Conservation (phyloP, 768 basidiomycete genomes). For the Leccinum sublutescens region DNA sequence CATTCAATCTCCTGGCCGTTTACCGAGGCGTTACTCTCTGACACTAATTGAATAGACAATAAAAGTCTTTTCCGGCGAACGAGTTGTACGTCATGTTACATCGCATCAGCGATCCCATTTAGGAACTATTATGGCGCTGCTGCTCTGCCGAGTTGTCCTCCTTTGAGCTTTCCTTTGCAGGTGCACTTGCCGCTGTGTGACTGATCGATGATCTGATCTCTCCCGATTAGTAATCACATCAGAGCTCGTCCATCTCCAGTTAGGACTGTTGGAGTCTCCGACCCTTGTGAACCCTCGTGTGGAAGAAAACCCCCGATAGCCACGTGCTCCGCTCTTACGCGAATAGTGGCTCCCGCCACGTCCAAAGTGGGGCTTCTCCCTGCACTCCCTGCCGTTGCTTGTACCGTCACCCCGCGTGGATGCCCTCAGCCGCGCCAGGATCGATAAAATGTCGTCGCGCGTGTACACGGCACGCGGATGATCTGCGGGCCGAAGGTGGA, state of each 20-base stretch:
- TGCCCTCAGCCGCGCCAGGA: slow-evolving; percentile 48
- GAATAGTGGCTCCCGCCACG: slow-evolving; percentile 5
- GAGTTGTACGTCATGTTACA: slow-evolving; percentile 21
- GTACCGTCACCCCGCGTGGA: slow-evolving; percentile 23
- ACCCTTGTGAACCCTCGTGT: slow-evolving; percentile 15
- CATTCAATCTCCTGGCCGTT: slow-evolving; percentile 27
- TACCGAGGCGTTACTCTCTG: slow-evolving; percentile 21
- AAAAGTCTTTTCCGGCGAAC: slow-evolving; percentile 14
- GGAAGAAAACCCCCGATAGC: slow-evolving; percentile 14
- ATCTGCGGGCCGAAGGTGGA: slow-evolving; percentile 36
- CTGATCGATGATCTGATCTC: slow-evolving; percentile 17
- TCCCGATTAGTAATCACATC: slow-evolving; percentile 13
- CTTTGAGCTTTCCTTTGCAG: slow-evolving; percentile 28
- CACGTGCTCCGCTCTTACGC: slow-evolving; percentile 21
- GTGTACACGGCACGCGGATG: slow-evolving; percentile 47
- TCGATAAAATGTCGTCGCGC: slow-evolving; percentile 46
- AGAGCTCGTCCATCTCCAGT: slow-evolving; percentile 20
- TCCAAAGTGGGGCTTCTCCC: slow-evolving; percentile 8
- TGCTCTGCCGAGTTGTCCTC: slow-evolving; percentile 16
- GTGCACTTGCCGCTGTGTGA: slow-evolving; percentile 6
- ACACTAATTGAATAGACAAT: slow-evolving; percentile 22
- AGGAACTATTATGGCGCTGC: slow-evolving; percentile 23
- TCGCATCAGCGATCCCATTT: slow-evolving; percentile 18
- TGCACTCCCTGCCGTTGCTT: slow-evolving; percentile 5
- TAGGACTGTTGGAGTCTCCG: slow-evolving; percentile 11